Percentiles rank a stretch among this genome's conserved stretches.
These are phyloP conservation scores for Naganishia friedmannii DNA, from an alignment of 768 basidiomycete species.

Conservation along the genomic window DNA sequence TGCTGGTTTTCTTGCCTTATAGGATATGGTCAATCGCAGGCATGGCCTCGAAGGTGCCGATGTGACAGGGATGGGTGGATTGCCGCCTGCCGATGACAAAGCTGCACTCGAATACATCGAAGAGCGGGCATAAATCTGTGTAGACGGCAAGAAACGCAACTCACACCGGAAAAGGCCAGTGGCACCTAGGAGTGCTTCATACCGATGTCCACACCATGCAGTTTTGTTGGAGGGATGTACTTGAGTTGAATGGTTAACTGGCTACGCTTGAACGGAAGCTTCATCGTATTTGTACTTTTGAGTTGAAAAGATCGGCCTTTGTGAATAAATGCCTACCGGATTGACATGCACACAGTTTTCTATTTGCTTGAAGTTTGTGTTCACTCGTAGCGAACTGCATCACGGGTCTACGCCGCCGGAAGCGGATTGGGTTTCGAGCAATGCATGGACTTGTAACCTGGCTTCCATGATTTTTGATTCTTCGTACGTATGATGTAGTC, in stretches of 20 bases:
- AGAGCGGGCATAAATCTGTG: not conserved
- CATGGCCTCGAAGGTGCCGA: conserved; percentile 16
- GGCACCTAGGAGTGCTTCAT: not conserved
- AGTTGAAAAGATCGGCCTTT: no score
- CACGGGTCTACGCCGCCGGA: no score
- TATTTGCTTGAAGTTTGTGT: no score
- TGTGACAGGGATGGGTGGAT: not conserved
- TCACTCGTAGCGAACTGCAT: no score
- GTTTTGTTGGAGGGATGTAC: not conserved
- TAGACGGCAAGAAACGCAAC: not conserved
- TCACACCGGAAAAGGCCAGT: not conserved
- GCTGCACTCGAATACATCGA: conserved; percentile 8
- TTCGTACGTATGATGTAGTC: no score
- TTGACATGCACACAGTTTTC: no score
- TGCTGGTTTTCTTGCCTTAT: not conserved
- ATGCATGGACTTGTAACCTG: no score
- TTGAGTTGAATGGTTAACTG: not conserved
- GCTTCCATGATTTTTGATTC: no score
- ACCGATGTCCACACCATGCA: not conserved
- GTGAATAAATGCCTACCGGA: no score
- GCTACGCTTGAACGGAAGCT: not conserved
- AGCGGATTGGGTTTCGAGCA: no score
- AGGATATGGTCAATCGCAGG: conserved; percentile 4
- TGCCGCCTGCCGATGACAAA: conserved; percentile 3
- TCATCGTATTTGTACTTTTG: not conserved